Conservation (phyloP, 768 basidiomycete species). For the Tulasnella sp. region DNA sequence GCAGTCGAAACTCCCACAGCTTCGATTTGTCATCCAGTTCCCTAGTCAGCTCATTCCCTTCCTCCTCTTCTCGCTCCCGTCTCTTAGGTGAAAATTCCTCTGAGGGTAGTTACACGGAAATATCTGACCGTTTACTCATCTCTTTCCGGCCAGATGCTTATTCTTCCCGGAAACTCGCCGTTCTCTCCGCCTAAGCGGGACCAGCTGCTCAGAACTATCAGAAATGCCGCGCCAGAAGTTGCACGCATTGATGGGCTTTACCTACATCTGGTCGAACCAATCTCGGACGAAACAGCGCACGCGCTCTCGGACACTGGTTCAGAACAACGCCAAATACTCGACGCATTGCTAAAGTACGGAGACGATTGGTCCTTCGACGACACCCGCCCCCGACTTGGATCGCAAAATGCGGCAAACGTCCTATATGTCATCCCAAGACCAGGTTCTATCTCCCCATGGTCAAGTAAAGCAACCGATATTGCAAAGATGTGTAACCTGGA, state of each 20-base stretch:
- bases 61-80: neutral
- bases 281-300: constrained; percentile 50
- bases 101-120: neutral
- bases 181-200: constrained; percentile 72
- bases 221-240: constrained; percentile 56
- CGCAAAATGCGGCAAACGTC: constrained; percentile 47
- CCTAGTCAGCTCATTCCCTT: constrained; percentile 8
- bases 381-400: constrained; percentile 45
- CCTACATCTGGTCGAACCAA: constrained; percentile 80
- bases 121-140: neutral
- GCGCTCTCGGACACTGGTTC: constrained; percentile 55
- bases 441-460: constrained; percentile 98
- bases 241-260: constrained; percentile 78
- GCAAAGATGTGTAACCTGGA: constrained; percentile 82
- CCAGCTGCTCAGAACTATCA: constrained; percentile 64
- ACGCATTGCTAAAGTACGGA: constrained; percentile 81
- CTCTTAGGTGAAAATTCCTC: neutral
- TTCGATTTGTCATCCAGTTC: neutral
- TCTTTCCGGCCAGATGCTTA: constrained; percentile 58
- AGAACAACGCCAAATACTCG: constrained; percentile 56
- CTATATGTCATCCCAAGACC: constrained; percentile 79
- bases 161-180: constrained; percentile 75
- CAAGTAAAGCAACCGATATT: constrained; percentile 98
- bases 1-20: neutral
- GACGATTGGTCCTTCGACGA: constrained; percentile 62